Conservation (phyloP, 208 protist genomes). For the Trichomonas tenax region DNA sequence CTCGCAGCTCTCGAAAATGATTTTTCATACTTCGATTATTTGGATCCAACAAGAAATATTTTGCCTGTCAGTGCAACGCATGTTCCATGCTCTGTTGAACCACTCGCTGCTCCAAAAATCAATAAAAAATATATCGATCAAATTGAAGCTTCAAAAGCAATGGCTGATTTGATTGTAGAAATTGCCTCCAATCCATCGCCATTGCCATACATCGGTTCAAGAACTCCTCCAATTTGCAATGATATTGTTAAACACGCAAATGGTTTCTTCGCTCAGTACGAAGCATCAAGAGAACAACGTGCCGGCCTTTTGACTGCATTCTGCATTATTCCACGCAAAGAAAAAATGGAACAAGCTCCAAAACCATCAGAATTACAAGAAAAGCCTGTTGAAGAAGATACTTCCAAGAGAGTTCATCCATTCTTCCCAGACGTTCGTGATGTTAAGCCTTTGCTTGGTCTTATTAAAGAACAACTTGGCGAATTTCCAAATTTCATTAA, state of each 20-base stretch:
- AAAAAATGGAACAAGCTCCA: neutral
- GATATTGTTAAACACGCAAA: neutral
- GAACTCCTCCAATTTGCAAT: neutral
- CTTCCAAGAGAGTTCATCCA: neutral
- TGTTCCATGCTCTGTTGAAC: neutral
- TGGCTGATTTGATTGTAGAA: neutral
- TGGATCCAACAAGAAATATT: neutral
- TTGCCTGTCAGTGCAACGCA: neutral
- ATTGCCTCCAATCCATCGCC: neutral
- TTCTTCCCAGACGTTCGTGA: neutral
- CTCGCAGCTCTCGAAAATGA: neutral
- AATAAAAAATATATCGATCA: neutral
- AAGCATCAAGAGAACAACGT: neutral
- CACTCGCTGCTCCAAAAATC: neutral
- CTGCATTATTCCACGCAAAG: neutral
- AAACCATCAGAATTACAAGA: neutral
- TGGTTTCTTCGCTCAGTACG: neutral
- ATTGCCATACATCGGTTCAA: neutral
- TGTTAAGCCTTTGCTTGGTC: neutral
- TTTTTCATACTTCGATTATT: neutral
- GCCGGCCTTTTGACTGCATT: neutral
- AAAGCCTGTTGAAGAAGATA: neutral
- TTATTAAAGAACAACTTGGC: constrained; percentile 5
- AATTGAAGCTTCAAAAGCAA: neutral
- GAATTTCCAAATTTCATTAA: constrained; percentile 13